These are phyloP conservation scores for Phoma sp. DNA, from an alignment of 2,329 filamentous ascomycete species.

Conservation along the genomic window DNA sequence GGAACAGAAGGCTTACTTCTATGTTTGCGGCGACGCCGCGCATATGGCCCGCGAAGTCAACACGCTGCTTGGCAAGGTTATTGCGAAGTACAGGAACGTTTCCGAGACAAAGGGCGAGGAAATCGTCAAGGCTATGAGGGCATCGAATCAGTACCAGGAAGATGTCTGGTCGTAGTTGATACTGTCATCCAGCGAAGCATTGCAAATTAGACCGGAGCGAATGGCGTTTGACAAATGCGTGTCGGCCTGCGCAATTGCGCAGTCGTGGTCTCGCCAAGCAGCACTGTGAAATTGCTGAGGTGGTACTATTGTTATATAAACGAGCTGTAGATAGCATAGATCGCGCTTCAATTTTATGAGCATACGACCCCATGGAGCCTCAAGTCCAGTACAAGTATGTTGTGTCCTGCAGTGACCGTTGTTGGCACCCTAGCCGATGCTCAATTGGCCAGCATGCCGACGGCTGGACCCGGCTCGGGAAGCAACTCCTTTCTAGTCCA, in stretches of 20 bases:
- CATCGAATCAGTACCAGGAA: slow-evolving; percentile 94
- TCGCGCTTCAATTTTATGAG: background rate
- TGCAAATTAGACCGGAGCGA: slow-evolving; percentile 35
- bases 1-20: slow-evolving; percentile 88
- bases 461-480: slow-evolving; percentile 10
- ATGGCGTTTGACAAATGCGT: slow-evolving; percentile 26
- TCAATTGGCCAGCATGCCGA: slow-evolving; percentile 19
- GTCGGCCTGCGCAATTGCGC: slow-evolving; percentile 6
- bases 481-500: slow-evolving; percentile 3
- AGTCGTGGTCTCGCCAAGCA: slow-evolving; percentile 3
- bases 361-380: background rate
- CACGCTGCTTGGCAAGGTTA: slow-evolving; percentile 81
- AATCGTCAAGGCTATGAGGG: slow-evolving; percentile 95
- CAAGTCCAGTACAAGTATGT: slow-evolving; percentile 7
- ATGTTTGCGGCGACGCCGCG: slow-evolving; percentile 96
- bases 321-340: slow-evolving; percentile 19
- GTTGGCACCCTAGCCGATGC: slow-evolving; percentile 8
- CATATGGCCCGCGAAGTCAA: slow-evolving; percentile 98
- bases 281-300: slow-evolving; percentile 1
- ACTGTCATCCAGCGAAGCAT: slow-evolving; percentile 29
- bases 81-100: slow-evolving; percentile 81
- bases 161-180: slow-evolving; percentile 67
- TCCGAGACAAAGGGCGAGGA: slow-evolving; percentile 90
- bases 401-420: slow-evolving; percentile 18
- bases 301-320: slow-evolving; percentile 3